Evolutionary conservation across 169 alveolate species (phyloP), one percentile per base, ranked within the genome.

Genomic region (Plasmodium falciparum): DNA sequence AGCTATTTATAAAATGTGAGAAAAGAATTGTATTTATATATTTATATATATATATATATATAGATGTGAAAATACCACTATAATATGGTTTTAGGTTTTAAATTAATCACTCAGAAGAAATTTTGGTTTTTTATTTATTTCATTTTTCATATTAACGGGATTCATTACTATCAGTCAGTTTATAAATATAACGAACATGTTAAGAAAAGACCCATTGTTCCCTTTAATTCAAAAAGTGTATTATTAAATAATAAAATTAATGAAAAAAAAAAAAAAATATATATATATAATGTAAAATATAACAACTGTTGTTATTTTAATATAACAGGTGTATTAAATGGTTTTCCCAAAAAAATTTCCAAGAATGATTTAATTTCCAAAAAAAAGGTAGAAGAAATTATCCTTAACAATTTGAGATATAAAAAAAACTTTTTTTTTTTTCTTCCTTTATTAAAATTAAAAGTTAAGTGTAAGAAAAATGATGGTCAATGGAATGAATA

Each of bases 51-150:
- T 33, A 22, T 33, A 52, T 56, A 33, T 33, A 29, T 4, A 13
- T 45, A 33, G 47, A 11, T 33, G 24, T 17, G n/a, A 12, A 62
- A 11, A 15, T 26, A 45, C 2, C 26, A 58, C 58, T 9, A 13
- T 26, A 80, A 80, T 67, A 83, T 83, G 86, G 71, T 52, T 54
- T 33, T 73, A 52, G n/a, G 71, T 24, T 2, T 29, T 33, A 73
- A 73, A 56, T 24, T 73, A 26, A 49, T 62, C 1, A 58, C 15
- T 49, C 65, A 12, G 73, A 15, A 39, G 7, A 39, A 56, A 39
- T 22, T 83, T 39, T 56, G 52, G 43, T 62, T 83, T 72, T 73
- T 83, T 29, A n/a, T 83, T 24, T 83, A 29, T 63, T 39, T 83
- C 33, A 54, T 67, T 73, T 50, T 67, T 9, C 50, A 29, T 26